phyloP scores from a whole-genome alignment of 129 eudicot species.

The Escallonia rubra region DNA sequence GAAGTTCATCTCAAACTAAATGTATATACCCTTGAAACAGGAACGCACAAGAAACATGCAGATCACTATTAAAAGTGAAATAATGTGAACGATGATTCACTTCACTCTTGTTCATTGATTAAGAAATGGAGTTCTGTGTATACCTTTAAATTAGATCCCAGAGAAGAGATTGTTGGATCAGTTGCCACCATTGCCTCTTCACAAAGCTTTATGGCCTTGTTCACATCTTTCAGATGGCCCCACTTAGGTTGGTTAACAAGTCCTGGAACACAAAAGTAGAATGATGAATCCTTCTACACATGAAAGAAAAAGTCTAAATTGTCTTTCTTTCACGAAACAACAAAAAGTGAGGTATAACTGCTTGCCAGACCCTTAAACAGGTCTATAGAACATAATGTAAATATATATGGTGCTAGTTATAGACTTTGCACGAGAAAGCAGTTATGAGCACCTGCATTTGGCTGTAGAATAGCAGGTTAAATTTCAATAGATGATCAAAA shows the following conservation, averaged over 20 bases:
- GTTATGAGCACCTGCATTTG: not conserved
- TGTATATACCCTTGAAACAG: too few relatives aligned
- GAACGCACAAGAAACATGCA: too few relatives aligned
- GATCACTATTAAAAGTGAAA: too few relatives aligned
- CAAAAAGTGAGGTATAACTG: not conserved
- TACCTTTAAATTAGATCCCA: constrained; percentile 83
- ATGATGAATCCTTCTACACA: not conserved
- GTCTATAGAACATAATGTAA: too few relatives aligned
- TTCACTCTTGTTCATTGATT: too few relatives aligned
- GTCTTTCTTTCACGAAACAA: not conserved
- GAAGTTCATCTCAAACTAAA: too few relatives aligned
- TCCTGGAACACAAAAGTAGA: constrained; percentile 39
- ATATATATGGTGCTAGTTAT: not conserved
- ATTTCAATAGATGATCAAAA: not conserved
- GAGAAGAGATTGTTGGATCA: constrained; percentile 69
- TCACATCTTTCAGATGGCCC: constrained; percentile 88
- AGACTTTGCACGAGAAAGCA: not conserved
- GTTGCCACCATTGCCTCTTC: constrained; percentile 81
- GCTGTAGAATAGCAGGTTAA: not conserved
- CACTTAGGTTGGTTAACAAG: constrained; percentile 85
- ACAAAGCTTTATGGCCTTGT: constrained; percentile 92
- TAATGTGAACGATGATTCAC: too few relatives aligned
- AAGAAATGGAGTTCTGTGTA: not conserved
- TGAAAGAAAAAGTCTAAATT: not conserved
- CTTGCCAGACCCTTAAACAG: not conserved